phyloP scores from a whole-genome alignment of 148 eudicot species.

The Limonium bicolor region DNA sequence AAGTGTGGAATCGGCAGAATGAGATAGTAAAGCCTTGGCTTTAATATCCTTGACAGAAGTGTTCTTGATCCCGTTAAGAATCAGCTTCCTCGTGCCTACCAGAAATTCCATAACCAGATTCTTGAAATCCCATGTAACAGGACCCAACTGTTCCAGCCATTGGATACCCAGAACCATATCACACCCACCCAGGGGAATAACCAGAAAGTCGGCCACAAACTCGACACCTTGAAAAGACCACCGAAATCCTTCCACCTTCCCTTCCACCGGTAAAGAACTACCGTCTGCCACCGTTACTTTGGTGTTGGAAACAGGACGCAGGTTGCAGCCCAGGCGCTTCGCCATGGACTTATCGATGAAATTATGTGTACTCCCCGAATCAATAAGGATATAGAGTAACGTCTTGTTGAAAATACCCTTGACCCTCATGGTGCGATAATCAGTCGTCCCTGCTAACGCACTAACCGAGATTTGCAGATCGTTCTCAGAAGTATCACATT shows the following conservation, averaged over 20 bases:
- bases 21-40: no score
- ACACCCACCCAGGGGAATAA: constrained; percentile 1
- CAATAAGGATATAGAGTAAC: not conserved
- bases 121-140: not conserved
- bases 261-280: not conserved
- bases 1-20: not conserved
- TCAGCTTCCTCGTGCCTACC: not conserved
- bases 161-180: constrained; percentile 5
- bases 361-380: constrained; percentile 7
- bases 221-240: constrained; percentile 2
- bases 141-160: not conserved
- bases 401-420: not conserved
- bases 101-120: not conserved
- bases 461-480: no score
- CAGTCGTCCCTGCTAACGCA: not conserved
- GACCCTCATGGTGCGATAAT: constrained; percentile 2
- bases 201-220: not conserved
- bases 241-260: not conserved
- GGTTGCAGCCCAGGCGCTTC: not conserved
- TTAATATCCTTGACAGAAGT: not conserved
- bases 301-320: no score
- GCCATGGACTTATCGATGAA: not conserved
- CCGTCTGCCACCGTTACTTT: constrained; percentile 5
- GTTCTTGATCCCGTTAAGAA: not conserved
- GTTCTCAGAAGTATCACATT: no score